Conservation (phyloP, 179 eudicot species). For the Beta lomatogona region DNA sequence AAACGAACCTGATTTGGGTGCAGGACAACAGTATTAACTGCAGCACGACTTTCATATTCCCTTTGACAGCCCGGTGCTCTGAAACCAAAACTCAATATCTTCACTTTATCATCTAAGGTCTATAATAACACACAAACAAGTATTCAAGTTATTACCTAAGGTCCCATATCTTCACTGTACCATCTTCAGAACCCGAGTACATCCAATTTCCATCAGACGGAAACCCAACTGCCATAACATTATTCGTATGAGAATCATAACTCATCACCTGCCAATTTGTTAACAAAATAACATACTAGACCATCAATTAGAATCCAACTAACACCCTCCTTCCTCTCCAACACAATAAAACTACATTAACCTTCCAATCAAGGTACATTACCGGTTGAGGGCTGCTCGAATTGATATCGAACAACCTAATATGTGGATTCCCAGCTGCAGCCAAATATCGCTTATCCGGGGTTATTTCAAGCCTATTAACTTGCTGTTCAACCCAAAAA, state of each 20-base stretch:
- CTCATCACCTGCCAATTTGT: conserved; percentile 73
- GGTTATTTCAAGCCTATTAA: conserved; percentile 90
- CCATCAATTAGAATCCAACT: conserved; percentile 13
- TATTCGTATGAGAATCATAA: conserved; percentile 92
- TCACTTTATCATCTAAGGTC: neutral
- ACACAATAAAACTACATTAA: neutral
- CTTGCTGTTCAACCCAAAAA: conserved; percentile 60
- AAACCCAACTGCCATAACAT: conserved; percentile 98
- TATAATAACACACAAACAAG: neutral
- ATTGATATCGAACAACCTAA: conserved; percentile 83
- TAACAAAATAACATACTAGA: conserved; percentile 7
- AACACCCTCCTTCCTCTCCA: neutral
- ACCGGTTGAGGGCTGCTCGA: conserved; percentile 85
- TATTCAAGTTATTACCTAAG: conserved; percentile 51
- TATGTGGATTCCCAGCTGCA: conserved; percentile 93
- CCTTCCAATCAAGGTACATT: conserved; percentile 21
- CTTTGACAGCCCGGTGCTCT: conserved; percentile 98
- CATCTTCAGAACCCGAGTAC: conserved; percentile 99
- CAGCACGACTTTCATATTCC: conserved; percentile 99
- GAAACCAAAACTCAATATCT: conserved; percentile 6
- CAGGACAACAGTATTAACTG: conserved; percentile 94
- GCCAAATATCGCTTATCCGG: conserved; percentile 89
- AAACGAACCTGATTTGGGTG: conserved; percentile 92
- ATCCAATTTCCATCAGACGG: conserved; percentile 94
- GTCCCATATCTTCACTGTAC: conserved; percentile 98